These are phyloP conservation scores for Polytrichum commune DNA, from an alignment of 225 moss, liverwort and hornwort genomes.

Conservation along the genomic window DNA sequence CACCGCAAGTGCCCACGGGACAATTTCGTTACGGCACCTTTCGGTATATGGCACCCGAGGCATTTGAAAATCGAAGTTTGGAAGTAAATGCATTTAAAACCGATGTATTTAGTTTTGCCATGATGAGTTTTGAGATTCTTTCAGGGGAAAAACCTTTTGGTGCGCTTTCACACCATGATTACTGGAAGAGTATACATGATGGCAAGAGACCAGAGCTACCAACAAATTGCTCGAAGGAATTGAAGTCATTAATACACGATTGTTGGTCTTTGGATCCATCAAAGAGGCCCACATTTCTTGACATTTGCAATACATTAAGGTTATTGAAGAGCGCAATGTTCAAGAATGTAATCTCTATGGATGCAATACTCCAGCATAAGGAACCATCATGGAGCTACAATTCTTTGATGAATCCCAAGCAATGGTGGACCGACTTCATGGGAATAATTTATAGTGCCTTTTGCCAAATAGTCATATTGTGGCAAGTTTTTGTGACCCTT, in stretches of 20 bases:
- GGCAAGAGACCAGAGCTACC: neutral
- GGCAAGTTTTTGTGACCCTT: neutral
- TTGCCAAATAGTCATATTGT: neutral
- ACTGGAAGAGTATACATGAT: neutral
- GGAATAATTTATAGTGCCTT: neutral
- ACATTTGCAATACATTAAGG: neutral
- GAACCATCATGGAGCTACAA: neutral
- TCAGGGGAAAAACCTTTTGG: neutral
- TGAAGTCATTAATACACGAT: neutral
- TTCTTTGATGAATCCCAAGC: neutral
- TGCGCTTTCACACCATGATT: neutral
- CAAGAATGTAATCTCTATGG: neutral
- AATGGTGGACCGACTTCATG: neutral
- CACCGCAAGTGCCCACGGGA: neutral
- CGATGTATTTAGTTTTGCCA: neutral
- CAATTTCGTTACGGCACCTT: neutral
- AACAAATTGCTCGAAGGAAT: neutral
- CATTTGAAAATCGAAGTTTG: neutral
- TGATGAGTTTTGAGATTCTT: neutral
- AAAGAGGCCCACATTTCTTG: neutral
- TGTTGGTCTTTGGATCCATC: conserved; percentile 4
- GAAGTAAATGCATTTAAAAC: neutral
- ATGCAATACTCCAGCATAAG: neutral
- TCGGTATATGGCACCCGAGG: conserved; percentile 5
- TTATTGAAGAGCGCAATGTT: neutral